phyloP scores from a whole-genome alignment of 2,329 filamentous ascomycete species.

The Cordyceps cicadae region DNA sequence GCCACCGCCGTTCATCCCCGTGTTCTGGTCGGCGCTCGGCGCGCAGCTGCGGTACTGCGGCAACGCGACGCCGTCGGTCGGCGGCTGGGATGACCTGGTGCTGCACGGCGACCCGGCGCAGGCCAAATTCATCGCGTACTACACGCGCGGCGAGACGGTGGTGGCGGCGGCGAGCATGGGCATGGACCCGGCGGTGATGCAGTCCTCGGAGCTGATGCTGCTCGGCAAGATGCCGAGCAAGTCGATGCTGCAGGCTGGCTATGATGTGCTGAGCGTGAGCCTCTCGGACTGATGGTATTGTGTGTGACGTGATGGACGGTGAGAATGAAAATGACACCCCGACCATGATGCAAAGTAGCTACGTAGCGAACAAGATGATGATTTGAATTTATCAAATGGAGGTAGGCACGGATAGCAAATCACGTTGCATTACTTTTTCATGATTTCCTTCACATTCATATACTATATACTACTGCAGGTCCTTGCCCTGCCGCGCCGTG shows the following conservation, averaged over 20 bases:
- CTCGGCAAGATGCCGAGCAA: conserved; percentile 75
- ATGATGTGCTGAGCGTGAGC: conserved; percentile 40
- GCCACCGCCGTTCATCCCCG: conserved; percentile 71
- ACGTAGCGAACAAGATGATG: not conserved
- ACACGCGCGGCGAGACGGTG: conserved; percentile 75
- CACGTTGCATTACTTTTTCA: no score
- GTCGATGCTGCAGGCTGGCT: conserved; percentile 60
- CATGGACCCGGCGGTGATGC: conserved; percentile 76
- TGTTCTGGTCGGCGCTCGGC: conserved; percentile 95
- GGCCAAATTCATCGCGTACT: conserved; percentile 82
- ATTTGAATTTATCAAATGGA: not conserved
- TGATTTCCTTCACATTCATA: not conserved
- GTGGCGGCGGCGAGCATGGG: conserved; percentile 90
- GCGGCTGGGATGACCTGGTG: conserved; percentile 80
- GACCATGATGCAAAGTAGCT: not conserved
- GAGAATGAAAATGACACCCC: not conserved
- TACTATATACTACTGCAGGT: not conserved
- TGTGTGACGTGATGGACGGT: not conserved
- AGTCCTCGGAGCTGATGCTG: conserved; percentile 79
- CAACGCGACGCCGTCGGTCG: conserved; percentile 48
- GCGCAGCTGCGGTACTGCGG: conserved; percentile 89
- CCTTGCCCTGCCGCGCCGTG: not conserved
- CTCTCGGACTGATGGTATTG: conserved; percentile 20
- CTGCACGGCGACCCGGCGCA: conserved; percentile 69
- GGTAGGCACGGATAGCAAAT: no score